Evolutionary conservation across 768 basidiomycete genomes (phyloP), one percentile per base, ranked within the genome.

Genomic region (Fomitopsis serialis): DNA sequence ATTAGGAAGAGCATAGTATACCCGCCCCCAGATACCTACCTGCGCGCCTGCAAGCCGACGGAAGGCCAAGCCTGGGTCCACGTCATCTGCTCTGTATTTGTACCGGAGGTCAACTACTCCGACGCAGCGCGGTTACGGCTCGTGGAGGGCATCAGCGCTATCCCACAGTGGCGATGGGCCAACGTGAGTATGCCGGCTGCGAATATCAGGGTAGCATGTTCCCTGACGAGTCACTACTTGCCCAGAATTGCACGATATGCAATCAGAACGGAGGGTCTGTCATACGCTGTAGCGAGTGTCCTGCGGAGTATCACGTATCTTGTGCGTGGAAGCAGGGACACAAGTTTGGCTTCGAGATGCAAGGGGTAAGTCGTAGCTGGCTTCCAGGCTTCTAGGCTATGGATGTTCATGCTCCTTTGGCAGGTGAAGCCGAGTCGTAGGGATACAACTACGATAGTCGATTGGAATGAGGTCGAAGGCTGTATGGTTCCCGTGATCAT

Each of bases 41-140:
- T 94, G 53, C 78, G 91, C 52, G 82, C 84, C 40, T 84, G 82
- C 64, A 96, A 95, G 64, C 91, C 91, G 7, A 96, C 94, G 0
- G 94, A 97, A 72, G 91, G 92, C 10, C 87, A 92, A 67, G 86
- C 88, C 52, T 97, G 94, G 94, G 85, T 84, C 0, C 96, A 98
- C 66, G 76, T 94, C 29, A 70, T 97, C 3, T 98, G 96, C 72
- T 82, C 94, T 2, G 82, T 90, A 1, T 98, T 92, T 71, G 81
- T 84, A 25, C 86, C 87, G 3, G 95, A 98, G 62, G 71, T 94
- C n/a, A 77, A 72, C 3, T 96, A 89, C 66, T 84, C 89, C 22
- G 88, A 95, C 61, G 81, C 90, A 0, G 65, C 74, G 6, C 79
- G 79, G 13, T 72, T 98, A 43, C 82, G 85, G 35, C 69, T 85